These are phyloP conservation scores for Monosporascus sp. DNA, from an alignment of 2,329 filamentous ascomycete genomes.

Conservation along the genomic window DNA sequence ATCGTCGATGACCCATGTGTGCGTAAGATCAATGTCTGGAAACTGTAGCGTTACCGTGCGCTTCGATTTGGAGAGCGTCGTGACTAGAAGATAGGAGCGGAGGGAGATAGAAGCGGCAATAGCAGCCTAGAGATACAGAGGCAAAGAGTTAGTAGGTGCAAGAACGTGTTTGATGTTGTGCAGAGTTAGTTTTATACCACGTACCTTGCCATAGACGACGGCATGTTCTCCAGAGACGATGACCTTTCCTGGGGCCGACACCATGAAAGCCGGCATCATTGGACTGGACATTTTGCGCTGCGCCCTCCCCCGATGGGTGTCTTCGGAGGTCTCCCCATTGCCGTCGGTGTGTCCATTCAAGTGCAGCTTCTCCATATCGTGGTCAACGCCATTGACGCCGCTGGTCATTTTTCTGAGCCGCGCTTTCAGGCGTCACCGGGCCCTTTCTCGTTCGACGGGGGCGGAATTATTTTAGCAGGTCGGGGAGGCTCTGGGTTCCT, in stretches of 20 bases:
- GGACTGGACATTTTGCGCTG: slow-evolving; percentile 56
- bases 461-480: slow-evolving; percentile 2
- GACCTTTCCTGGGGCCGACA: slow-evolving; percentile 95
- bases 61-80: slow-evolving; percentile 85
- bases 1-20: slow-evolving; percentile 91
- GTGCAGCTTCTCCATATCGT: slow-evolving; percentile 20
- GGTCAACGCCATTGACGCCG: slow-evolving; percentile 24
- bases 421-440: slow-evolving; percentile 21
- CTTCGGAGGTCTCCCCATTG: slow-evolving; percentile 21
- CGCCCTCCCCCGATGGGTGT: slow-evolving; percentile 31
- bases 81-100: slow-evolving; percentile 93
- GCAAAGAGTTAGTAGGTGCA: slow-evolving; percentile 1
- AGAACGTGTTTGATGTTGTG: not conserved
- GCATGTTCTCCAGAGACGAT: slow-evolving; percentile 98
- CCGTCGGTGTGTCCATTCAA: slow-evolving; percentile 20
- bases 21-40: slow-evolving; percentile 80
- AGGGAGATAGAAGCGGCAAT: slow-evolving; percentile 94
- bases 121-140: slow-evolving; percentile 54
- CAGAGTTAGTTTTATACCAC: slow-evolving; percentile 8
- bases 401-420: slow-evolving; percentile 27
- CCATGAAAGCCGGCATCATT: slow-evolving; percentile 89
- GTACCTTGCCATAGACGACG: slow-evolving; percentile 91
- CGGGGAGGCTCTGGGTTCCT: no score
- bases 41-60: slow-evolving; percentile 85
- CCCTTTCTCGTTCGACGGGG: slow-evolving; percentile 19